Base-by-base conservation (phyloP, 2,329 filamentous ascomycete genomes). In the Herpotrichia juniperi region DNA sequence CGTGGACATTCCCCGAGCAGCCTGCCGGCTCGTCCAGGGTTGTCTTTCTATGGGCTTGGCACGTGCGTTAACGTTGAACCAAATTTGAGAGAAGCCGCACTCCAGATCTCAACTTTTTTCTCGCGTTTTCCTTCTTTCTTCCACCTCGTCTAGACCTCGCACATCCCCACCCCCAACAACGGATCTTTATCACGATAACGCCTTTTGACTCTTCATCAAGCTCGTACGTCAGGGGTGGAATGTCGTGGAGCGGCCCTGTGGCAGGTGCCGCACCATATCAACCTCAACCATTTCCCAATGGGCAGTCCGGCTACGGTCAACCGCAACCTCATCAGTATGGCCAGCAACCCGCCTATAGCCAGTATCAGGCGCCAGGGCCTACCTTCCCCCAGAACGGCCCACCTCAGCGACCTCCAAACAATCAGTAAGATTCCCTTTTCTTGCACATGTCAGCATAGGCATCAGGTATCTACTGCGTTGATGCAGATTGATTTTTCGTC, bases 231-330 rank as follows among this genome's bases (percentile, higher is more conserved):
- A 44, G 37, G 31, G 45, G 35, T 57, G 56, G 50, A 39, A 74
- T 74, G 72, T 69, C 71, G 56, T 74, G 72, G 72, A 70, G 59
- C 53, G 69, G 66, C 19, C 67, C 69, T 30, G 62, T 68, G 42
- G 59, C 67, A 21, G 64, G 67, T 58, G 54, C 66, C 57, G 56
- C 67, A 57, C 61, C 66, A 45, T 74, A 72, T 44, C 70, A 69
- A 56, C 61, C 62, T 48, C 65, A 67, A 39, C 60, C 63, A 39
- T 69, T 68, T 60, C 42, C 60, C 46, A 64, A 63, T 40, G 58
- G 56, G 10, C 68, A 68, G 50, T 49, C 62, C 30, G 48, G 55
- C 35, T 72, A 68, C 50, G 53, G 57, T 48, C 66, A 68, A 44
- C 69, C 59, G 22, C 65, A 59, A 25, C 53, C 61, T 21, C 64